Conservation (phyloP, 306 rosid genomes). For the Trifolium dubium region DNA sequence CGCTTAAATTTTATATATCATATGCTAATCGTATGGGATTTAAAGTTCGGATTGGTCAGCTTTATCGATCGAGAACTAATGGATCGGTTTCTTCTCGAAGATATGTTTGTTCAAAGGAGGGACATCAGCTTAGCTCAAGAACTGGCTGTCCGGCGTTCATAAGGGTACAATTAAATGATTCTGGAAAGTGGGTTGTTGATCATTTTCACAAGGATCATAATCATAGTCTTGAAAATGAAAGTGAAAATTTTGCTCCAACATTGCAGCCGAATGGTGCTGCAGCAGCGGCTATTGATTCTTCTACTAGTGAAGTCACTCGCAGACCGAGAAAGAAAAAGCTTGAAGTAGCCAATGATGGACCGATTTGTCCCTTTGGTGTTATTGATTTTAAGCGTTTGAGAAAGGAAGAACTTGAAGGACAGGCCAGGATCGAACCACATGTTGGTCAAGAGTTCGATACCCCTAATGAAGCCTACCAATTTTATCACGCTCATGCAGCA, state of each 20-base stretch:
- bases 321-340: constrained; percentile 63
- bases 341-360: constrained; percentile 51
- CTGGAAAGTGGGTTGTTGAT: constrained; percentile 93
- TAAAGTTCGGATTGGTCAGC: constrained; percentile 90
- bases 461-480: constrained; percentile 86
- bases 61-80: constrained; percentile 86
- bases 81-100: constrained; percentile 93
- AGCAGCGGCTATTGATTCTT: constrained; percentile 43
- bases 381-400: constrained; percentile 66
- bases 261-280: constrained; percentile 48
- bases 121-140: constrained; percentile 87
- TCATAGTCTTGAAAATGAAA: constrained; percentile 65
- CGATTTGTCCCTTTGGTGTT: constrained; percentile 62
- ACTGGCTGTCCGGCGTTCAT: constrained; percentile 92
- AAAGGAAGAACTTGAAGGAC: constrained; percentile 59
- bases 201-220: constrained; percentile 85
- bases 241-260: constrained; percentile 53
- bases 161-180: constrained; percentile 74
- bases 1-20: constrained; percentile 68
- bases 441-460: constrained; percentile 81
- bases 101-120: constrained; percentile 95
- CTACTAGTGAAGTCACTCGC: constrained; percentile 47
- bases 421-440: constrained; percentile 61
- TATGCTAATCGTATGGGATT: constrained; percentile 77
- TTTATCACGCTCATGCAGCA: constrained; percentile 78